Percentiles rank a stretch among this genome's conserved stretches.
Conservation (phyloP, 2,329 filamentous ascomycete species). For the Didymella pomorum region DNA sequence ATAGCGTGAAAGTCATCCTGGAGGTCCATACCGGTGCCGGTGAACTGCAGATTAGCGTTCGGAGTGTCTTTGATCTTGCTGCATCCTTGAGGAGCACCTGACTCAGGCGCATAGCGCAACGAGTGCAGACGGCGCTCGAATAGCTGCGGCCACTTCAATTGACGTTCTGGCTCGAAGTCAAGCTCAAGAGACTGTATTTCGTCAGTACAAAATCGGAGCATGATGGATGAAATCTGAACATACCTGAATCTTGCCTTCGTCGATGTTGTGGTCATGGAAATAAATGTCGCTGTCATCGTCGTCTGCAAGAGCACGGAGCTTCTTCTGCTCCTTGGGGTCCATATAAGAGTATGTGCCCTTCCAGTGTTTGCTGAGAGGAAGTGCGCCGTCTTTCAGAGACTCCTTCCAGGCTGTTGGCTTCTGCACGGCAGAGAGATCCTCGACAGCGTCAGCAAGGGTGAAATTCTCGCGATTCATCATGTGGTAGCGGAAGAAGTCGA, state of each 20-base stretch:
- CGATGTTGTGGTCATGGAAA: constrained; percentile 44
- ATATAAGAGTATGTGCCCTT: constrained; percentile 60
- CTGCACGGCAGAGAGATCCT: constrained; percentile 47
- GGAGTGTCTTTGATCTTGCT: constrained; percentile 11
- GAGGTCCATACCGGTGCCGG: constrained; percentile 51
- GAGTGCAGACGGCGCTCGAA: constrained; percentile 55
- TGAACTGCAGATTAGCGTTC: constrained; percentile 45
- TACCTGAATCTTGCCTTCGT: constrained; percentile 43
- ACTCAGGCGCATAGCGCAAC: constrained; percentile 31
- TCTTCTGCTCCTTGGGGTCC: constrained; percentile 29
- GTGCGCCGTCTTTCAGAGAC: constrained; percentile 45
- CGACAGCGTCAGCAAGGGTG: constrained; percentile 50
- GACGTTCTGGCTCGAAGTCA: constrained; percentile 35
- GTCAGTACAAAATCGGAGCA: constrained; percentile 17
- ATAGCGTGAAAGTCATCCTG: constrained; percentile 44
- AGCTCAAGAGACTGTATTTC: constrained; percentile 45
- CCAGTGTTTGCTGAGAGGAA: constrained; percentile 56
- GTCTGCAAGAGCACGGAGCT: constrained; percentile 23
- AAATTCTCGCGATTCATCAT: constrained; percentile 52
- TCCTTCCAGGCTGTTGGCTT: constrained; percentile 55
- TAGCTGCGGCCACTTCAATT: constrained; percentile 46
- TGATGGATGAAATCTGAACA: neutral
- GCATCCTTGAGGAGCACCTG: constrained; percentile 16
- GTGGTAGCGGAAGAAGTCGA: constrained; percentile 64
- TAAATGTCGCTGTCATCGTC: constrained; percentile 33